Evolutionary conservation across 345 rosid genomes (phyloP), one percentile per base, ranked within the genome.

Genomic region (Rhodamnia argentea): DNA sequence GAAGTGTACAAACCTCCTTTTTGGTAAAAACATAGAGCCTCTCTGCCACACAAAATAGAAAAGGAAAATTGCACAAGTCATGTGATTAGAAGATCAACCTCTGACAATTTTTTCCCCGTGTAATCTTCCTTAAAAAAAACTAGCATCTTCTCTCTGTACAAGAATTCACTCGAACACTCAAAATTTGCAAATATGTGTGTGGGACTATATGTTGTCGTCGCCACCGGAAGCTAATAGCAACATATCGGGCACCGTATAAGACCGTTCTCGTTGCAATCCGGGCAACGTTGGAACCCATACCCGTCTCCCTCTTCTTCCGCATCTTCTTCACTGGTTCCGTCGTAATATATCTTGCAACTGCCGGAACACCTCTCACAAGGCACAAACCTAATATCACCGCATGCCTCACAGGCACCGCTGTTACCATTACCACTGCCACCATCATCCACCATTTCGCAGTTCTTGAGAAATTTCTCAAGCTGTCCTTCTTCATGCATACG

Each of bases 241-340:
- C 98, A 91, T 83, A 93, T 85, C 20, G 96, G 98, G 62, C 99
- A 98, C 29, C 98, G 92, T 29, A 93, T 89, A 47, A 98, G 91
- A 44, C 99, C 99, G 89, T 98, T 98, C 87, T 98, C 99, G 89
- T 98, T 95, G 86, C 99, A 98, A 90, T 93, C 95, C n/a, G 96
- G 95, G 85, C 99, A 96, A 44, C 95, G 90, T 87, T 91, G 95
- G 88, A 93, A 94, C n/a, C 99, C 99, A 88, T 86, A 91, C 7
- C 59, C 87, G 7, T 83, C 90, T 2, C 84, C 91, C 1, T 87
- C 85, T 13, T 89, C 92, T 16, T 87, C 86, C 0, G 56, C 58
- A 50, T 29, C 62, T 85, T 85, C 83, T 75, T 85, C 86, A 23
- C 90, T 90, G 10, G 91, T 91, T 2, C 56, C 87, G 75, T 92